Percentiles rank a stretch among this genome's conserved stretches.
These are phyloP conservation scores for Thielaviopsis punctulata DNA, from an alignment of 2,329 filamentous ascomycete genomes.

Conservation along the genomic window DNA sequence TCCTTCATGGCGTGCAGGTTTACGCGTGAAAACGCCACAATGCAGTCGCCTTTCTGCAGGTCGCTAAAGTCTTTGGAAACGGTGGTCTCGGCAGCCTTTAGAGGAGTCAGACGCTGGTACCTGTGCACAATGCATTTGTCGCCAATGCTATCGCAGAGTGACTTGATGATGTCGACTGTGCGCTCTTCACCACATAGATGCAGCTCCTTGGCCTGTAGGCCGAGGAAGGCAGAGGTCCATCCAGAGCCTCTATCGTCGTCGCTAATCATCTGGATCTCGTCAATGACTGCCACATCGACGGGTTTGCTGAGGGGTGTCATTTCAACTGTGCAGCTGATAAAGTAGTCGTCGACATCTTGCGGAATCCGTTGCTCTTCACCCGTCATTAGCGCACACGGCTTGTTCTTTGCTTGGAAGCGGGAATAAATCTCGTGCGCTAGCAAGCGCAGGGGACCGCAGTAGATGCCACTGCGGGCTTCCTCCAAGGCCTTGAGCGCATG, in stretches of 20 bases:
- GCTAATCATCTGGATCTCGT: constrained; percentile 96
- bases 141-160: constrained; percentile 61
- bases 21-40: constrained; percentile 74
- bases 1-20: constrained; percentile 65
- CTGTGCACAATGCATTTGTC: constrained; percentile 67
- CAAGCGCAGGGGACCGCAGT: constrained; percentile 75
- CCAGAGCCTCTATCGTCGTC: constrained; percentile 70
- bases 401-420: constrained; percentile 65
- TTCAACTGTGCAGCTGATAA: constrained; percentile 84
- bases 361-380: constrained; percentile 74
- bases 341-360: constrained; percentile 35
- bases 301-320: constrained; percentile 45
- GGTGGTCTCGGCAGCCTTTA: constrained; percentile 47
- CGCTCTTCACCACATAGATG: constrained; percentile 88
- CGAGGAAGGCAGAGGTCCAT: constrained; percentile 83
- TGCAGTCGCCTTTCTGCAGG: constrained; percentile 74
- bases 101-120: constrained; percentile 68
- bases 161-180: constrained; percentile 59
- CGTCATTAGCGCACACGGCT: constrained; percentile 64
- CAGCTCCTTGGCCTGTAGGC: constrained; percentile 71
- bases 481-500: constrained; percentile 77
- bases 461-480: constrained; percentile 58
- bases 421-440: constrained; percentile 89
- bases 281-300: constrained; percentile 84
- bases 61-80: constrained; percentile 45